Conservation (phyloP, 2,329 filamentous ascomycete species). For the Aspergillus sojae region DNA sequence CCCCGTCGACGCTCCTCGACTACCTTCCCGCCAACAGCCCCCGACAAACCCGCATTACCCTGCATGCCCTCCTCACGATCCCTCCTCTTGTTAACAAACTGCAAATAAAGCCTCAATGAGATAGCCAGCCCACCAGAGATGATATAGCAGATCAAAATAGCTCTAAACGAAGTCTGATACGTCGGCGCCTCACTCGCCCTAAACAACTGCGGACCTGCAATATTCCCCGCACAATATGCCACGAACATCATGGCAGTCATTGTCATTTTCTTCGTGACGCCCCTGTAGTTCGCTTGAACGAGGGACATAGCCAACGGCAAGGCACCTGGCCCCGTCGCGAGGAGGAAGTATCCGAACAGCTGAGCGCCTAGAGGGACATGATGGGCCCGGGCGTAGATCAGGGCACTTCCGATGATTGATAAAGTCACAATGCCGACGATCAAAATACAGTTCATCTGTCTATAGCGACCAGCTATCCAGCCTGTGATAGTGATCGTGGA, state of each 20-base stretch:
- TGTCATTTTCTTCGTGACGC: constrained; percentile 64
- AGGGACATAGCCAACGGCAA: constrained; percentile 60
- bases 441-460: constrained; percentile 30
- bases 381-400: constrained; percentile 54
- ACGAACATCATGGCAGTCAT: constrained; percentile 60
- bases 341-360: constrained; percentile 61
- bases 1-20: constrained; percentile 36
- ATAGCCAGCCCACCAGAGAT: constrained; percentile 52
- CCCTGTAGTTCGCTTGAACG: constrained; percentile 59
- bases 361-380: constrained; percentile 44
- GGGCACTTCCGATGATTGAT: constrained; percentile 55
- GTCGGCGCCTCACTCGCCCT: constrained; percentile 51
- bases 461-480: constrained; percentile 14
- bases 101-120: constrained; percentile 52
- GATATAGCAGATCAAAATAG: constrained; percentile 61
- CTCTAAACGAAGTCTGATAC: constrained; percentile 58
- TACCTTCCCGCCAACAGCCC: constrained; percentile 48
- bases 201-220: constrained; percentile 61
- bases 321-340: constrained; percentile 56
- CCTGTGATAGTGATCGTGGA: constrained; percentile 15
- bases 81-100: constrained; percentile 49
- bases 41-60: constrained; percentile 24
- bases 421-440: constrained; percentile 55
- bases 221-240: constrained; percentile 60
- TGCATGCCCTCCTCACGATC: constrained; percentile 39